Base-by-base conservation (phyloP, 768 basidiomycete species). In the Russula sp. region DNA sequence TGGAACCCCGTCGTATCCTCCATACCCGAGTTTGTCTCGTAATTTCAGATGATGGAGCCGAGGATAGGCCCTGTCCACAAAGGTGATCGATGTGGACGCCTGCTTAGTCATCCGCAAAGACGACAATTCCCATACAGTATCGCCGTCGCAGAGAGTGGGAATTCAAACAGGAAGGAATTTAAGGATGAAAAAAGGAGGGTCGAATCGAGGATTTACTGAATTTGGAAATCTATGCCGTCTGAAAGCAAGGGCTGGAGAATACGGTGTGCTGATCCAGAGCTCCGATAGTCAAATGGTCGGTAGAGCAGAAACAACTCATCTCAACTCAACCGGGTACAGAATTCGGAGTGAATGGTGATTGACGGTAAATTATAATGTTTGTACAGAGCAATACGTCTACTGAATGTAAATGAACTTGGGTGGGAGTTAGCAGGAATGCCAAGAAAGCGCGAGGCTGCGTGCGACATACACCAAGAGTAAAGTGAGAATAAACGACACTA, bases 1-100 rank as follows among this genome's bases (percentile, higher is more conserved):
- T 79, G 74, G 22, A 91, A 79, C 48, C 84, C 55, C 4, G 44
- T 39, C 13, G 55, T 48, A 32, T 51, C 51, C 63, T 51, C 51
- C 63, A 61, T 66, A 16, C 31, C 18, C 4, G 11, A 42, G 31
- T 0, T 44, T 50, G 54, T 49, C 45, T 27, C 2, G 32, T 42
- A 37, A 13, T 39, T 1, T 14, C 57, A 48, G 35, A 55, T 9
- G 9, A 14, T 42, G 49, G 49, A 20, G 20, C 35, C 20, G 35
- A 20, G 34, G 22, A 22, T 22, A 22, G 22, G 22, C 22, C 2
- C 22, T n/a, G 22, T 22, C 22, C 22, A 27, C 27, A 27, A 27
- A 27, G 1, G 22, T 27, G 22, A 27, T 27, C 22, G 22, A 27
- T 27, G 22, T 27, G 1, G 22, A 27, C 9, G 37, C 22, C 6